Conservation (phyloP, 352 stramenopile genomes). For the Globisporangium parvum region DNA sequence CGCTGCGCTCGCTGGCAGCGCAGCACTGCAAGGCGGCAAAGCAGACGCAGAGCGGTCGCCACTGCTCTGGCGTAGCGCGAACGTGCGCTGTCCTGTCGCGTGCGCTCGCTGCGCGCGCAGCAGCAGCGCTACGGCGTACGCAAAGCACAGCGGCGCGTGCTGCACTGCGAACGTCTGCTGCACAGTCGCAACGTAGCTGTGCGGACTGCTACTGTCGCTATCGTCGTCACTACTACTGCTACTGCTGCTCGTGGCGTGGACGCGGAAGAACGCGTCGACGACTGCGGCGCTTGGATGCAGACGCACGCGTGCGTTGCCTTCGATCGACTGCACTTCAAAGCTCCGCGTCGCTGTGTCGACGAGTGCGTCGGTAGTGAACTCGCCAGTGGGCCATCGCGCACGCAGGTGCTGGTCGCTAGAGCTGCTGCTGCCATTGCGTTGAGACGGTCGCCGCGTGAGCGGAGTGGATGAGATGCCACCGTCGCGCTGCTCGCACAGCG, state of each 20-base stretch:
- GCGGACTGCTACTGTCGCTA: slow-evolving; percentile 10
- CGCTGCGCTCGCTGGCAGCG: slow-evolving; percentile 41
- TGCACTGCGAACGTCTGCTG: slow-evolving; percentile 34
- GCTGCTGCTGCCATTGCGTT: background rate
- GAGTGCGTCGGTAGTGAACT: slow-evolving; percentile 19
- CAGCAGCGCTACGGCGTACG: slow-evolving; percentile 31
- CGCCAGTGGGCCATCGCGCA: slow-evolving; percentile 25
- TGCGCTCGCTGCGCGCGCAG: slow-evolving; percentile 22
- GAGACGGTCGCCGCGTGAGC: background rate
- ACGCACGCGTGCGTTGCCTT: slow-evolving; percentile 42
- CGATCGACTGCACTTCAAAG: slow-evolving; percentile 63
- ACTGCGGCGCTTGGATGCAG: slow-evolving; percentile 32
- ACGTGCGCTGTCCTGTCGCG: slow-evolving; percentile 2
- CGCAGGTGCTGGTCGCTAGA: slow-evolving; percentile 13
- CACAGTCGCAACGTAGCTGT: slow-evolving; percentile 36
- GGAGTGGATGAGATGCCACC: background rate
- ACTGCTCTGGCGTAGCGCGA: slow-evolving; percentile 7
- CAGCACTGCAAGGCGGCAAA: slow-evolving; percentile 3
- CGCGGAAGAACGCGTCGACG: slow-evolving; percentile 27
- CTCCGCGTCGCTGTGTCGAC: slow-evolving; percentile 24
- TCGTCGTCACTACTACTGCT: background rate
- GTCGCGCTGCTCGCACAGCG: slow-evolving; percentile 5
- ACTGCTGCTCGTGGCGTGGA: slow-evolving; percentile 24
- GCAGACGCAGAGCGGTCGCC: no score
- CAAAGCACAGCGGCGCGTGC: slow-evolving; percentile 27